Base-by-base conservation (phyloP, 306 rosid genomes). In the Glycine latifolia region DNA sequence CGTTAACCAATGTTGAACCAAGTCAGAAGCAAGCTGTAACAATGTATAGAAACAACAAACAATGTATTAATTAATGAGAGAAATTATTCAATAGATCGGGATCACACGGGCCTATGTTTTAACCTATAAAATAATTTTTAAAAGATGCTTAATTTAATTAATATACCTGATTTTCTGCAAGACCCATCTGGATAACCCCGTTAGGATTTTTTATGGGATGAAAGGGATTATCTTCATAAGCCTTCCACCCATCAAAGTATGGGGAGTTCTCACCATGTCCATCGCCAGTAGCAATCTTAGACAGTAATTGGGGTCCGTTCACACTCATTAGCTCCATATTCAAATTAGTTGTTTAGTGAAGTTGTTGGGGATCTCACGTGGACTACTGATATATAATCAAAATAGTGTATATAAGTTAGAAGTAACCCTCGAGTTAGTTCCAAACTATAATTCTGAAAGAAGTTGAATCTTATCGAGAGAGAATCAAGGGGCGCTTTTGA, bases 151-250 rank as follows among this genome's bases (percentile, higher is more conserved):
- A 10, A 6, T 48, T 20, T 20, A 20, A 20, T 20, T 20, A 20
- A 20, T 20, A 20, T 87, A 93, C 98, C 89, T 88, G 88, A 84
- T 94, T 94, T 85, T 94, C 98, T 53, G 97, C 98, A 4, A 94
- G 89, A 41, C 97, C 98, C 98, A 94, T 94, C 75, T 94, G 98
- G 76, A 94, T 92, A 67, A 94, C 97, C 2, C 98, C 98, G 16
- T 82, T 8, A 63, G 87, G 88, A 53, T 94, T 94, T 5, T 83
- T 17, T n/a, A 69, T 87, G 50, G 84, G 78, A 41, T 94, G 92
- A 85, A 88, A 94, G 2, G 97, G 98, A 26, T 94, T 80, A 10
- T 39, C 47, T 6, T 94, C 91, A 65, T 87, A 89, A 7, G 97
- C 98, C 62, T 92, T 92, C 98, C 98, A 94, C 1, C 98, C 98